These are phyloP conservation scores for Laguncularia racemosa DNA, from an alignment of 345 rosid species.

Conservation along the genomic window DNA sequence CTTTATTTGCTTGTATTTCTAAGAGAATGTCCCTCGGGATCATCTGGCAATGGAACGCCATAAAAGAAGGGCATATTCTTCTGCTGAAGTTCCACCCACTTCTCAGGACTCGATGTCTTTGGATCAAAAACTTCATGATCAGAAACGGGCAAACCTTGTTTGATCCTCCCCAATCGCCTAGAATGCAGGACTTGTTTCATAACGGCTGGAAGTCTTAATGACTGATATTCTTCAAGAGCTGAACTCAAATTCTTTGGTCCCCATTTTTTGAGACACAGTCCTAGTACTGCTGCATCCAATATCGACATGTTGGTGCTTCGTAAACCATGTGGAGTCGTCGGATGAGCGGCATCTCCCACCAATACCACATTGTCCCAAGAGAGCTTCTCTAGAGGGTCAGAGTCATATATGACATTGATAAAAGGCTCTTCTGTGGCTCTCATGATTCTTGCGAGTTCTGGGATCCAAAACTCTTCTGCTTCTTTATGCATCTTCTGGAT, in stretches of 20 bases:
- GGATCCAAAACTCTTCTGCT: constrained; percentile 59
- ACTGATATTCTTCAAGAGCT: constrained; percentile 68
- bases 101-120: constrained; percentile 17
- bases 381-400: constrained; percentile 44
- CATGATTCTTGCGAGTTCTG: constrained; percentile 50
- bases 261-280: constrained; percentile 52
- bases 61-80: constrained; percentile 51
- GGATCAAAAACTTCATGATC: constrained; percentile 29
- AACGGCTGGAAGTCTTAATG: constrained; percentile 46
- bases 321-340: constrained; percentile 65
- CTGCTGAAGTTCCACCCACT: constrained; percentile 42
- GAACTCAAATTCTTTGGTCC: constrained; percentile 31
- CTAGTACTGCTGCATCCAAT: constrained; percentile 57
- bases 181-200: constrained; percentile 59
- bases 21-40: constrained; percentile 6
- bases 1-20: neutral
- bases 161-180: constrained; percentile 44
- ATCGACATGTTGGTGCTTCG: constrained; percentile 88
- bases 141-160: constrained; percentile 49
- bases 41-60: constrained; percentile 23
- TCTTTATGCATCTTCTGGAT: constrained; percentile 48
- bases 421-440: constrained; percentile 70
- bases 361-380: constrained; percentile 52
- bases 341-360: constrained; percentile 83
- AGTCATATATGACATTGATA: constrained; percentile 67